Conservation (phyloP, 441 rosid species). For the Euphorbia celastroides region DNA sequence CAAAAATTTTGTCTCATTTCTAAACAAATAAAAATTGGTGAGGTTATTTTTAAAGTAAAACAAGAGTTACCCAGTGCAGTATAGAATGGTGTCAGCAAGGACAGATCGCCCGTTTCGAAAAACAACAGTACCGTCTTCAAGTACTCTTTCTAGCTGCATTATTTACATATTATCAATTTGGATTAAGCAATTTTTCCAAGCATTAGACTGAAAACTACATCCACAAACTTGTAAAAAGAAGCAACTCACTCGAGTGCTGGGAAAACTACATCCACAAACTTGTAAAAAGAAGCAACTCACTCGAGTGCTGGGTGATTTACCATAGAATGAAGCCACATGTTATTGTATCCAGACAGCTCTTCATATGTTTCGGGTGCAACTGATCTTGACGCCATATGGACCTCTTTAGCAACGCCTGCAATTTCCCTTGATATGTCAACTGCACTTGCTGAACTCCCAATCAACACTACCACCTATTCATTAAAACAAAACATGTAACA, state of each 20-base stretch:
- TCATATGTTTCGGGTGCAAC: constrained; percentile 38
- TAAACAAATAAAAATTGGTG: neutral
- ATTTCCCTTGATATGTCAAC: constrained; percentile 69
- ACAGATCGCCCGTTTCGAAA: constrained; percentile 49
- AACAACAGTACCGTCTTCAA: constrained; percentile 48
- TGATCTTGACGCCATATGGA: constrained; percentile 60
- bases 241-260: no score
- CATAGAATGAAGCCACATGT: constrained; percentile 77
- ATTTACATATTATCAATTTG: neutral
- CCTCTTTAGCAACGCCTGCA: constrained; percentile 70
- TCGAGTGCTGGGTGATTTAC: constrained; percentile 41
- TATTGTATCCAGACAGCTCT: constrained; percentile 38
- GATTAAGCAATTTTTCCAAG: no score
- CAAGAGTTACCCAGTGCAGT: constrained; percentile 64
- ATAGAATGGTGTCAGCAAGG: constrained; percentile 58
- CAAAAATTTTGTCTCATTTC: neutral
- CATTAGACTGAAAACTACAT: no score
- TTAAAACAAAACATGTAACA: neutral
- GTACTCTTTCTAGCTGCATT: constrained; percentile 49
- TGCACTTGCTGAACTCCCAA: constrained; percentile 71
- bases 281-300: no score
- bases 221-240: no score
- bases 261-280: no score
- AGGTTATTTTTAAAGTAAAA: neutral
- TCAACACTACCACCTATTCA: constrained; percentile 59